Conservation (phyloP, 495 filamentous ascomycete genomes). For the Pseudevernia furfuracea region DNA sequence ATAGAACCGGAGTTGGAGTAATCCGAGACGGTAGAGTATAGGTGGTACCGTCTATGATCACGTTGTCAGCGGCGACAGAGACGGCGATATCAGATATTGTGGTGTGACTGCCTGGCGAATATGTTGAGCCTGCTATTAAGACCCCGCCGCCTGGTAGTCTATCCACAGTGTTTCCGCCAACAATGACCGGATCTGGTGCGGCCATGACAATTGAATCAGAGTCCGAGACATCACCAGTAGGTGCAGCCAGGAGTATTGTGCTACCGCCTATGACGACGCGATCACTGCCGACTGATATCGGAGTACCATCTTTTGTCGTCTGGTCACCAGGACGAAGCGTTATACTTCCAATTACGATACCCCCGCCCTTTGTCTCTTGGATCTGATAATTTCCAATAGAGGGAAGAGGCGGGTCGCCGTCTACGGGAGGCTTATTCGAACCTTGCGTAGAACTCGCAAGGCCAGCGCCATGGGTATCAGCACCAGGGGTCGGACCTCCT, state of each 20-base stretch:
- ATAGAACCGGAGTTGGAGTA: background rate
- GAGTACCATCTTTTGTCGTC: background rate
- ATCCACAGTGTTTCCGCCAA: background rate
- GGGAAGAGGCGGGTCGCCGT: too few species aligned
- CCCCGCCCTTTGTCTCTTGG: background rate
- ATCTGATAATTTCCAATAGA: background rate
- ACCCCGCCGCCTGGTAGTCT: constrained; percentile 5
- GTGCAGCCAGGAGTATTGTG: background rate
- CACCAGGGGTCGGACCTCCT: too few species aligned
- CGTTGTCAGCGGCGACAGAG: constrained; percentile 9
- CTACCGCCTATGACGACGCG: background rate
- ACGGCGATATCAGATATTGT: background rate
- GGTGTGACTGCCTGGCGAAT: constrained; percentile 1
- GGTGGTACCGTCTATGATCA: background rate
- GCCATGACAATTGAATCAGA: background rate
- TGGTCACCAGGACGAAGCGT: background rate
- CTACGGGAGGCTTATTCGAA: too few species aligned
- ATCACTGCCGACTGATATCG: constrained; percentile 1
- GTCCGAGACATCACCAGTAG: background rate
- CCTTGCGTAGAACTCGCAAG: too few species aligned
- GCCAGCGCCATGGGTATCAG: too few species aligned
- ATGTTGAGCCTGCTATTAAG: constrained; percentile 4
- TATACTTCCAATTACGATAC: constrained; percentile 2
- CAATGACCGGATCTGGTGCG: constrained; percentile 6
- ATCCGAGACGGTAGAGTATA: background rate